Evolutionary conservation across 306 rosid genomes (phyloP).

Genomic region (Vigna unguiculata): DNA sequence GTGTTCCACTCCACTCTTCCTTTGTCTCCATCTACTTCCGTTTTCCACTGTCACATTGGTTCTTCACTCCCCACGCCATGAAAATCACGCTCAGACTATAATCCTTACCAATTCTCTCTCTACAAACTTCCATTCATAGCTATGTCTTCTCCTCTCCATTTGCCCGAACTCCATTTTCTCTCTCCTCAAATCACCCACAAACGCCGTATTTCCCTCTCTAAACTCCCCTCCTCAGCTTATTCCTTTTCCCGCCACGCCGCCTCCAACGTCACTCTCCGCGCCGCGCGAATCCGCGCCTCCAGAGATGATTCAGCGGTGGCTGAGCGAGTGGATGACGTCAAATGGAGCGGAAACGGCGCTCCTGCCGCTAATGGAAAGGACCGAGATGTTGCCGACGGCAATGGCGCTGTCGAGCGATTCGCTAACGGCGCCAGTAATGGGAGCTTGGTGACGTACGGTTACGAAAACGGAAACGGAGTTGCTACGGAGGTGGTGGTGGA

Average conservation of each 20-base stretch:
- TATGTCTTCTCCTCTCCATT: slow-evolving; percentile 48
- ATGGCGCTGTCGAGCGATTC: slow-evolving; percentile 55
- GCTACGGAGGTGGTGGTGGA: slow-evolving; percentile 53
- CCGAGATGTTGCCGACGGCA: not conserved
- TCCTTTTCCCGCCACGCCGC: slow-evolving; percentile 40
- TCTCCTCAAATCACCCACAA: slow-evolving; percentile 55
- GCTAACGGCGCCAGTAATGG: slow-evolving; percentile 60
- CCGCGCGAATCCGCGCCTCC: slow-evolving; percentile 54
- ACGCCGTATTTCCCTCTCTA: slow-evolving; percentile 54
- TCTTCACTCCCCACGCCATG: slow-evolving; percentile 44
- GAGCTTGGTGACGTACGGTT: slow-evolving; percentile 58
- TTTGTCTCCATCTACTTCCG: slow-evolving; percentile 13
- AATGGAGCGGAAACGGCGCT: slow-evolving; percentile 72
- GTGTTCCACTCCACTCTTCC: slow-evolving; percentile 8
- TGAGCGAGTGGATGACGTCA: slow-evolving; percentile 58
- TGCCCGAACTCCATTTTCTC: slow-evolving; percentile 67
- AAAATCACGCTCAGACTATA: slow-evolving; percentile 43
- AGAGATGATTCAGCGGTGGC: slow-evolving; percentile 68
- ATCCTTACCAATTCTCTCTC: slow-evolving; percentile 17
- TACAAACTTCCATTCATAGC: slow-evolving; percentile 51
- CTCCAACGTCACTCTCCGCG: slow-evolving; percentile 43
- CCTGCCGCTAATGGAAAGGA: slow-evolving; percentile 3
- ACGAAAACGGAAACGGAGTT: slow-evolving; percentile 59
- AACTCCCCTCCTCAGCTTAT: slow-evolving; percentile 23
- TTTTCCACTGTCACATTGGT: slow-evolving; percentile 16